phyloP scores from a whole-genome alignment of 345 rosid species.

The Erodium maritimum region DNA sequence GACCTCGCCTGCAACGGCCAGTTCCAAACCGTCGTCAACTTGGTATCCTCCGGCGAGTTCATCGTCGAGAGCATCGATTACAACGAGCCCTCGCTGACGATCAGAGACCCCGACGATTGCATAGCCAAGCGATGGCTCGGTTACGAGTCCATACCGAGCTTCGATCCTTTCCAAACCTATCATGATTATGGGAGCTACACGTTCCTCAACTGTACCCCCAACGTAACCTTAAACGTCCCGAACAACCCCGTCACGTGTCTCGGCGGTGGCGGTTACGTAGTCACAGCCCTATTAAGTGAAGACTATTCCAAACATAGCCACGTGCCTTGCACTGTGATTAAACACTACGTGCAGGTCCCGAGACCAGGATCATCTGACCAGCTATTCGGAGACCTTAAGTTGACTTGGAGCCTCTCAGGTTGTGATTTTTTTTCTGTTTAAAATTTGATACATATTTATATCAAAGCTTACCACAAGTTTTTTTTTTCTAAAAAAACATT shows the following conservation, averaged over 20 bases:
- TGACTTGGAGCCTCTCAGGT: slow-evolving; percentile 29
- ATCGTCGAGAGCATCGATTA: slow-evolving; percentile 28
- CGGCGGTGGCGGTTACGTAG: slow-evolving; percentile 21
- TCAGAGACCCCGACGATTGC: slow-evolving; percentile 32
- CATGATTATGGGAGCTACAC: slow-evolving; percentile 7
- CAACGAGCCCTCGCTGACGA: slow-evolving; percentile 10
- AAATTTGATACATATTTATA: too few species aligned
- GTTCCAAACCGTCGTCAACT: slow-evolving; percentile 14
- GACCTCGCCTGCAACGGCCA: slow-evolving; percentile 23
- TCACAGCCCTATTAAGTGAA: slow-evolving; percentile 9
- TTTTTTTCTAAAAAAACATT: too few species aligned
- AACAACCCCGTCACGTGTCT: slow-evolving; percentile 20
- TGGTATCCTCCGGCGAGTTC: slow-evolving; percentile 32
- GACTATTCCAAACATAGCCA: not conserved
- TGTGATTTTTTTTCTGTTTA: too few species aligned
- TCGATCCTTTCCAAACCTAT: slow-evolving; percentile 7
- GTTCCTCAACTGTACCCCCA: slow-evolving; percentile 21
- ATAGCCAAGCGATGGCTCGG: slow-evolving; percentile 14
- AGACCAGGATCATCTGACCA: too few species aligned
- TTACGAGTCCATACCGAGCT: not conserved
- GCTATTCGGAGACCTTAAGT: slow-evolving; percentile 1
- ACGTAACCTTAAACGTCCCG: too few species aligned
- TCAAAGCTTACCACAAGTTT: too few species aligned
- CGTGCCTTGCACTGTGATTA: slow-evolving; percentile 10
- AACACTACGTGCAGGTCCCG: too few species aligned